phyloP scores from a whole-genome alignment of 495 filamentous ascomycete genomes.

The Aspergillus conjunctus region DNA sequence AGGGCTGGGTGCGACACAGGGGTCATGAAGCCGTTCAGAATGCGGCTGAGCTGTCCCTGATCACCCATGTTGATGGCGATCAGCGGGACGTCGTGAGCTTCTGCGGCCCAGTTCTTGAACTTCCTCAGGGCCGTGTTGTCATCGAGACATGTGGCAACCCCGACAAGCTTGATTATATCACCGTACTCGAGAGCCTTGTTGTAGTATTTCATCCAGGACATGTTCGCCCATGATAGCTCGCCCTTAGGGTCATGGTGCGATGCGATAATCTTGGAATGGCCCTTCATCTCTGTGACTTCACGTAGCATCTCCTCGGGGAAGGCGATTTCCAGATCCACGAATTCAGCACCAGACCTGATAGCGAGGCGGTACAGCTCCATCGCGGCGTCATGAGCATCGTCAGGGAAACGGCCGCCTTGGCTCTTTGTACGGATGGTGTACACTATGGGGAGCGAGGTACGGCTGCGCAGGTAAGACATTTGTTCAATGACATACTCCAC shows the following conservation, averaged over 20 bases:
- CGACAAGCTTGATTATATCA: constrained; percentile 93
- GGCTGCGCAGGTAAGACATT: constrained; percentile 74
- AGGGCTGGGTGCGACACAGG: constrained; percentile 89
- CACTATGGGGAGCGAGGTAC: constrained; percentile 80
- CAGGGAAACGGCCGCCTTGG: constrained; percentile 89
- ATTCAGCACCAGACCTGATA: constrained; percentile 82
- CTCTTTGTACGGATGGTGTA: constrained; percentile 86
- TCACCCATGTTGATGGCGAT: constrained; percentile 98
- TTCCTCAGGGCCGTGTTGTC: constrained; percentile 85
- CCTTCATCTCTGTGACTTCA: constrained; percentile 66
- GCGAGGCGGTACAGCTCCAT: constrained; percentile 75
- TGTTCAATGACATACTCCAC: constrained; percentile 79
- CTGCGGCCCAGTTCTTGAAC: constrained; percentile 76
- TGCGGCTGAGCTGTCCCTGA: constrained; percentile 82
- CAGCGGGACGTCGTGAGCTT: constrained; percentile 72
- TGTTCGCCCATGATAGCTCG: constrained; percentile 81
- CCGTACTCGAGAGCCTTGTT: constrained; percentile 84
- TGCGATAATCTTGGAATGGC: constrained; percentile 80
- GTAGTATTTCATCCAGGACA: constrained; percentile 84
- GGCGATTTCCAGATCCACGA: constrained; percentile 89
- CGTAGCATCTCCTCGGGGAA: constrained; percentile 74
- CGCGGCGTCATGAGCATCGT: constrained; percentile 68
- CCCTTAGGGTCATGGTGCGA: constrained; percentile 90
- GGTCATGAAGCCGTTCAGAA: constrained; percentile 91
- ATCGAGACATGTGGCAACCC: constrained; percentile 71